Conservation (phyloP, 2,329 filamentous ascomycete species). For the Hypomyces perniciosus region DNA sequence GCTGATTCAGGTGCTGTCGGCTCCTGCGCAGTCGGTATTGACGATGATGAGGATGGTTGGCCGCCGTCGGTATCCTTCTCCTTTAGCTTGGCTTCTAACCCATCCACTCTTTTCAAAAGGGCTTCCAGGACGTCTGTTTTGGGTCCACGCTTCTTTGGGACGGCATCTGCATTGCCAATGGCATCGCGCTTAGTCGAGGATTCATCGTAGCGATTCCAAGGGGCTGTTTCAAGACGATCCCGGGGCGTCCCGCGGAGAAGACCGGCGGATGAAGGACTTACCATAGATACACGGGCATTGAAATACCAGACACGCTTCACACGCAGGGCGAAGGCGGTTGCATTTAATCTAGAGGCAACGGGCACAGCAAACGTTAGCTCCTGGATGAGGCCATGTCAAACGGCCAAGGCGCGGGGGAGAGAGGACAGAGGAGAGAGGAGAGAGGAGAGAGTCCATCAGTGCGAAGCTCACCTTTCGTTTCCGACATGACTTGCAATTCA, state of each 20-base stretch:
- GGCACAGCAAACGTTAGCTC: background rate
- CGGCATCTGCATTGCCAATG: slow-evolving; percentile 50
- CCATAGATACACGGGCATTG: slow-evolving; percentile 85
- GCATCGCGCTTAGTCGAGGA: background rate
- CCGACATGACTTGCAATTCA: slow-evolving; percentile 94
- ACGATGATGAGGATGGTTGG: slow-evolving; percentile 16
- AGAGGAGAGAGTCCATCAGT: background rate
- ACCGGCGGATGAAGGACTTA: slow-evolving; percentile 36
- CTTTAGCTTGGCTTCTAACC: slow-evolving; percentile 73
- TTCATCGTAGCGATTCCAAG: background rate
- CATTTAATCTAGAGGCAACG: slow-evolving; percentile 69
- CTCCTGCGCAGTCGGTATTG: slow-evolving; percentile 17
- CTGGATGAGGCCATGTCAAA: background rate
- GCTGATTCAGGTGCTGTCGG: background rate
- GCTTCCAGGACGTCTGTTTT: slow-evolving; percentile 88
- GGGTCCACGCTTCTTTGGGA: slow-evolving; percentile 83
- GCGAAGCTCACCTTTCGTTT: slow-evolving; percentile 69
- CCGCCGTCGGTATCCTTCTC: slow-evolving; percentile 48
- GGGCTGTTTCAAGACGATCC: background rate
- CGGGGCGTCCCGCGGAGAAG: background rate
- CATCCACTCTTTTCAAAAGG: slow-evolving; percentile 76
- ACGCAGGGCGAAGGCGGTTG: slow-evolving; percentile 76
- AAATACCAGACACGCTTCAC: slow-evolving; percentile 84
- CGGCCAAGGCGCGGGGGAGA: slow-evolving; percentile 1
- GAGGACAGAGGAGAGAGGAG: too few relatives aligned